phyloP scores from a whole-genome alignment of 768 basidiomycete genomes.

The Amanita rubescens region DNA sequence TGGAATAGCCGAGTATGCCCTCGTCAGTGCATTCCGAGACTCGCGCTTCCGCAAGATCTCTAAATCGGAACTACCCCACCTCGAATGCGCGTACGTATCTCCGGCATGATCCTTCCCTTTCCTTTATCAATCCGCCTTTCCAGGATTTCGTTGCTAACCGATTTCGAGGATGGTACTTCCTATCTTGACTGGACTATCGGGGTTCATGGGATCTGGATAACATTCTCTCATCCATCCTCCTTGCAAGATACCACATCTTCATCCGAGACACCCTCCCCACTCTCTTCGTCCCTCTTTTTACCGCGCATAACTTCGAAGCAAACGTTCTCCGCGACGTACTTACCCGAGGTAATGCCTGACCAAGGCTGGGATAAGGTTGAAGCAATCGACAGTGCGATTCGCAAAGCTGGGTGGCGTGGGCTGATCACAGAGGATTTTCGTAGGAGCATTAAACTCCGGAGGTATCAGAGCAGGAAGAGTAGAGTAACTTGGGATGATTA shows the following conservation, averaged over 20 bases:
- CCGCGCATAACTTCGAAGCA: conserved; percentile 48
- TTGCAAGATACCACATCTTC: conserved; percentile 38
- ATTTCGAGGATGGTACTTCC: conserved; percentile 78
- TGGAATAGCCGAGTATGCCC: conserved; percentile 84
- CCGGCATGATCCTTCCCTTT: conserved; percentile 1
- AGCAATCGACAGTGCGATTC: conserved; percentile 85
- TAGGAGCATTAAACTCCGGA: conserved; percentile 63
- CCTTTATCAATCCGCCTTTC: neutral
- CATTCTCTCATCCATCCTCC: conserved; percentile 74
- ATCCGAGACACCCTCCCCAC: conserved; percentile 62
- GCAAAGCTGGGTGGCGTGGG: conserved; percentile 88
- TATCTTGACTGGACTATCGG: conserved; percentile 95
- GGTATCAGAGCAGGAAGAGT: conserved; percentile 76
- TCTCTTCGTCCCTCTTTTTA: conserved; percentile 57
- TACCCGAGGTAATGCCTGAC: conserved; percentile 87
- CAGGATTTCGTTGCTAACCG: conserved; percentile 88
- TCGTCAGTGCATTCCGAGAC: conserved; percentile 88
- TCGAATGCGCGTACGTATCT: conserved; percentile 73
- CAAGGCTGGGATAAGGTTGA: conserved; percentile 94
- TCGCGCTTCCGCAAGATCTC: conserved; percentile 78
- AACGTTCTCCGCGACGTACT: conserved; percentile 78
- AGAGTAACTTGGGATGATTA: conserved; percentile 72
- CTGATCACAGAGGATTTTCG: conserved; percentile 76
- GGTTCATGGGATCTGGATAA: conserved; percentile 85
- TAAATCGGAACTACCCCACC: conserved; percentile 61